Evolutionary conservation across 306 rosid genomes (phyloP).

Genomic region (Trichosanthes cucumerina): DNA sequence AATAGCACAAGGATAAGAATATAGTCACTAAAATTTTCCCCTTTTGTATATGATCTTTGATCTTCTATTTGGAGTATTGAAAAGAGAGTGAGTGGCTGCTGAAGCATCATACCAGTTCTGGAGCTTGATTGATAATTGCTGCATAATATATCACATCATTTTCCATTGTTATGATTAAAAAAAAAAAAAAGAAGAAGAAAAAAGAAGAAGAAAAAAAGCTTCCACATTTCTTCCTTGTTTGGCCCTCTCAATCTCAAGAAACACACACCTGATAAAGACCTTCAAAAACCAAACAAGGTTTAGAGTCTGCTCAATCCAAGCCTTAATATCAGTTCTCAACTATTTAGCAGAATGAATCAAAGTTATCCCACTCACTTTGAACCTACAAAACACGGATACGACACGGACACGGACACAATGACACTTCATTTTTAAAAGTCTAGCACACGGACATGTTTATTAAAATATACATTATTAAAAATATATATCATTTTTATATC

Average conservation of each 20-base stretch:
- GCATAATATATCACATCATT: conserved; percentile 3
- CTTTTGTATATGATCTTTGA: neutral
- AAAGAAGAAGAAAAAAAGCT: neutral
- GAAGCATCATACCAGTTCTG: neutral
- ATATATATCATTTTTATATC: too few relatives aligned
- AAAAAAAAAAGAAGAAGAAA: neutral
- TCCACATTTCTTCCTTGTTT: neutral
- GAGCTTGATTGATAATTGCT: neutral
- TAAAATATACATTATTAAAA: too few relatives aligned
- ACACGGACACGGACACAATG: too few relatives aligned
- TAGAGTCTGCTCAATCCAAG: neutral
- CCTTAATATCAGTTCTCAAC: neutral
- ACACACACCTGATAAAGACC: neutral
- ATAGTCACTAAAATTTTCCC: neutral
- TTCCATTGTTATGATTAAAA: neutral
- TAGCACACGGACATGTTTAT: too few relatives aligned
- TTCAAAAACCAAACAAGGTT: neutral
- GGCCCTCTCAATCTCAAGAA: neutral
- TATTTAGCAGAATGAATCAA: neutral
- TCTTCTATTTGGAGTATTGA: neutral
- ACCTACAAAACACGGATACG: too few relatives aligned
- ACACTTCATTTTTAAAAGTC: too few relatives aligned
- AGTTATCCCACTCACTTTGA: neutral
- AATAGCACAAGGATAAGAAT: neutral
- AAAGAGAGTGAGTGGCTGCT: neutral